Base-by-base conservation (phyloP, 2,329 filamentous ascomycete species). In the Aspergillus quadrilineatus region DNA sequence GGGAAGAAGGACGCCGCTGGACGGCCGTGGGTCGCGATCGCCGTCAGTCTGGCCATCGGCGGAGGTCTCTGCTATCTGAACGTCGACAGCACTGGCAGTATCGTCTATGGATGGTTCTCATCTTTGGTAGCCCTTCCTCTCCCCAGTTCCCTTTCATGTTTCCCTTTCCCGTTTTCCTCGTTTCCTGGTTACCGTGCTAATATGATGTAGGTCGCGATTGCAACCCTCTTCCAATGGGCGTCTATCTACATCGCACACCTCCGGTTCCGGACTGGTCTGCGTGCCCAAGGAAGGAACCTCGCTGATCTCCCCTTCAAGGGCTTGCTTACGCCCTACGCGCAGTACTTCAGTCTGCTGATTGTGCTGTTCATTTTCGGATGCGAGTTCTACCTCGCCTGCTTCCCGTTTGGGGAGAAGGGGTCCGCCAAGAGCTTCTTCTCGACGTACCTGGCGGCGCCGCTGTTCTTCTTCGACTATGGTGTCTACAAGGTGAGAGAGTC, bases 61-160 rank as follows among this genome's bases (percentile, higher is more conserved):
- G 70, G 69, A 12, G 71, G 70, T 3, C 55, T 73, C 1, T 68
- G 65, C 39, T 73, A 73, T 59, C 61, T 73, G 3, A 73, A 73
- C 50, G 63, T 63, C 22, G 69, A 68, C 45, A 63, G 64, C 41
- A 60, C 64, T 22, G 63, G 64, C 3, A 58, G 53, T 10, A 45
- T 64, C 15, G 70, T 73, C 1, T 73, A 73, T 46, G 59, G 58
- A 12, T 73, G 69, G 71, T 72, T 73, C 50, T 70, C 71, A 1
- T 58, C 61, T 10, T 50, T 69, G 62, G 65, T 67, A 49, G 62
- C 4, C 26, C 30, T 14, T 28, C 17, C 28, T 30, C n/a, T 30
- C 10, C 4, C 9, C n/a, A 22, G 22, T 3, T 22, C 22, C 3
- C 22, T 22, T 22, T 22, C 22, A 4, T 22, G 22, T 22, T 22